Evolutionary conservation across 73 alveolate species (phyloP).

Genomic region (Paramecium tetraurelia): DNA sequence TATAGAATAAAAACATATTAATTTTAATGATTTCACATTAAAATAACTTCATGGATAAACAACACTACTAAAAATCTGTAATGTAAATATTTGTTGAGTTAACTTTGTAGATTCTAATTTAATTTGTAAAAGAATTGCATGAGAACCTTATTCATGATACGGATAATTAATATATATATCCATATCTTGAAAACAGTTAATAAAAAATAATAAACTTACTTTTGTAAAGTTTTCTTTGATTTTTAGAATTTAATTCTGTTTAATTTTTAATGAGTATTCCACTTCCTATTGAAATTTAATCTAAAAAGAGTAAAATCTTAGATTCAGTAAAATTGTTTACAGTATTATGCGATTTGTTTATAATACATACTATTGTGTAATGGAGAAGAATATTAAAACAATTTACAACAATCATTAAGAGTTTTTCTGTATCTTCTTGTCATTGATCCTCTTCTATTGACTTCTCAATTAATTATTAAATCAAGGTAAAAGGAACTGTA

Average conservation of each 20-base stretch:
- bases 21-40: not conserved
- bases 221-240: too few species aligned
- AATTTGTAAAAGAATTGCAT: slow-evolving; percentile 45
- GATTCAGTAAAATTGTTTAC: too few species aligned
- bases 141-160: slow-evolving; percentile 27
- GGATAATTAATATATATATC: not conserved
- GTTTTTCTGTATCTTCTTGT: slow-evolving; percentile 47
- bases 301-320: too few species aligned
- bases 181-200: too few species aligned
- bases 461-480: not conserved
- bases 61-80: slow-evolving; percentile 35
- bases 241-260: not conserved
- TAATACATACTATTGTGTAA: slow-evolving; percentile 15
- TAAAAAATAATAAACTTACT: too few species aligned
- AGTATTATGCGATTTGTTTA: not conserved
- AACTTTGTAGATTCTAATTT: slow-evolving; percentile 43
- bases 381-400: too few species aligned
- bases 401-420: too few species aligned
- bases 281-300: not conserved
- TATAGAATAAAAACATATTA: not conserved
- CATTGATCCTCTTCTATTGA: slow-evolving; percentile 2
- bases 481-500: not conserved
- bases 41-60: slow-evolving; percentile 53
- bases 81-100: slow-evolving; percentile 37
- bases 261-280: slow-evolving; percentile 30